A percentile compares a stretch with the other conserved stretches of the same genome.
Evolutionary conservation across 2,329 filamentous ascomycete species (phyloP).

Genomic region (Diaporthe nobilis): DNA sequence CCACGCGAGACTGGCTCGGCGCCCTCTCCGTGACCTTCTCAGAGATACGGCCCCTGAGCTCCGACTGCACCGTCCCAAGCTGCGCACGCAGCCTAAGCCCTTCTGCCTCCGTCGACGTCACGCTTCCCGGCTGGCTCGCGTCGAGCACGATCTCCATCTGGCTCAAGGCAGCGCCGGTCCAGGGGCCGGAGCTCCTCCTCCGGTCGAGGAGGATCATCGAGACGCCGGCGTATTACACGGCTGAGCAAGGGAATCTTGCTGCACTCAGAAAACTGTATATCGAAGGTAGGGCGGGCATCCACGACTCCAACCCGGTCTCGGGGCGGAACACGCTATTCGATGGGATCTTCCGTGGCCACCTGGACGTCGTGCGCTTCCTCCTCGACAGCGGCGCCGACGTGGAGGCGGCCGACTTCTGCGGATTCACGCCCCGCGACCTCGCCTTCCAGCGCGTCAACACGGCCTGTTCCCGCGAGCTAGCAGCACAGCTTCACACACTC

Average conservation of each 20-base stretch:
- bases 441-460: conserved; percentile 17
- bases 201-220: conserved; percentile 11
- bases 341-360: neutral
- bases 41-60: neutral
- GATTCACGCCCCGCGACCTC: conserved; percentile 4
- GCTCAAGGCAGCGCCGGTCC: neutral
- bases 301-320: neutral
- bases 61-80: neutral
- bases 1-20: conserved; percentile 3
- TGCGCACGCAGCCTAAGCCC: neutral
- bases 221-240: conserved; percentile 1
- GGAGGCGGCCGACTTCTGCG: conserved; percentile 18
- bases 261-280: neutral
- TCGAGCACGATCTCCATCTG: neutral
- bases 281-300: neutral
- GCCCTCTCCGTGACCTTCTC: neutral
- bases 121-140: neutral
- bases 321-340: conserved; percentile 4
- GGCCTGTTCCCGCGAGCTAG: neutral
- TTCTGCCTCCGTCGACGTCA: neutral
- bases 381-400: conserved; percentile 20
- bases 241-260: neutral
- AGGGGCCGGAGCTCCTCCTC: conserved; percentile 1
- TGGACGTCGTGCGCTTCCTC: neutral
- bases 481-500: neutral